Percentiles rank a stretch among this genome's conserved stretches.
Conservation (phyloP, 2,329 filamentous ascomycete genomes). For the Periconia sp. region DNA sequence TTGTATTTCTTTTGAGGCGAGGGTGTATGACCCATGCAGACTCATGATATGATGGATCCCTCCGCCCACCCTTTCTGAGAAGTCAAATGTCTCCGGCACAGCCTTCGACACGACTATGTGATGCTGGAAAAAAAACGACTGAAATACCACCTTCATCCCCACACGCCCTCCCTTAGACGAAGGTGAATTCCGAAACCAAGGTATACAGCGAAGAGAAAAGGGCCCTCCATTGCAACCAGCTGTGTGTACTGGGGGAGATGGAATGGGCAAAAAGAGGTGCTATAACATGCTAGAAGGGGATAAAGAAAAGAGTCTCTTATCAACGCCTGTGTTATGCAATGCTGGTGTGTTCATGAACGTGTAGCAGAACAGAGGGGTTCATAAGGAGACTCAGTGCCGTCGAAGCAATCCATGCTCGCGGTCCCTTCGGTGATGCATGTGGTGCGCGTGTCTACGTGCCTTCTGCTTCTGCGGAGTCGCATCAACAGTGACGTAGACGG, state of each 20-base stretch:
- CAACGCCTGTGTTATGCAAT: neutral
- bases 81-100: slow-evolving; percentile 18
- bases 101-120: slow-evolving; percentile 14
- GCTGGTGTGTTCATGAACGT: neutral
- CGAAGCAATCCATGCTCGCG: slow-evolving; percentile 30
- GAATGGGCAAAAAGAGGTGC: neutral
- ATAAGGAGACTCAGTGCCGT: slow-evolving; percentile 10
- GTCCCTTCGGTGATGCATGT: slow-evolving; percentile 32
- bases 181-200: neutral
- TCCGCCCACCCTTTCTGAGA: no score
- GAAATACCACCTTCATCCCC: neutral
- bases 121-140: slow-evolving; percentile 1
- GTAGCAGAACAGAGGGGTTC: neutral
- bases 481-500: slow-evolving; percentile 35
- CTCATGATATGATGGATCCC: no score
- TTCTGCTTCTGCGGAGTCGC: slow-evolving; percentile 5
- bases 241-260: neutral
- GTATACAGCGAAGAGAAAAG: neutral
- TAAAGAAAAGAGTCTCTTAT: slow-evolving; percentile 1
- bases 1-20: no score
- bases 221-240: neutral
- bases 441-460: slow-evolving; percentile 34
- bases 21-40: no score
- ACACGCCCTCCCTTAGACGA: neutral
- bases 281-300: neutral